Conservation (phyloP, 1,284 basidiomycete species). For the Butyriboletus appendiculatus region DNA sequence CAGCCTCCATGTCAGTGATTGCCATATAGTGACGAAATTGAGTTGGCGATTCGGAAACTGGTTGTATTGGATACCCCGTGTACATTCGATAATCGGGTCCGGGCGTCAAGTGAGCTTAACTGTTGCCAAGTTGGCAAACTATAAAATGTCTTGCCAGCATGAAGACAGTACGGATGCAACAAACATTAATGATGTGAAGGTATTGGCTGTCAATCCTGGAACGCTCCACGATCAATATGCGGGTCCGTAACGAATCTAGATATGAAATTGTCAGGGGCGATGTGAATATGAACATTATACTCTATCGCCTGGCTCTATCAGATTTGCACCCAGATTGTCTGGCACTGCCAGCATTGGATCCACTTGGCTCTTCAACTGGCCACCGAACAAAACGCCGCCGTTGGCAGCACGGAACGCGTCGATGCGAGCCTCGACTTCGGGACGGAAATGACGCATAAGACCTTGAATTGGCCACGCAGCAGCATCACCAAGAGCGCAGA, state of each 20-base stretch:
- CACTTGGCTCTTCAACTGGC: conserved; percentile 70
- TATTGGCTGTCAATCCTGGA: background rate
- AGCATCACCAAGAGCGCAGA: conserved; percentile 96
- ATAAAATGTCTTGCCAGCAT: background rate
- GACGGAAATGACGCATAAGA: conserved; percentile 95
- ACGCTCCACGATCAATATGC: background rate
- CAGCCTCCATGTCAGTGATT: background rate
- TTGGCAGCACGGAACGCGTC: conserved; percentile 75
- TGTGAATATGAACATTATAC: conserved; percentile 15
- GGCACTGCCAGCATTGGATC: conserved; percentile 78
- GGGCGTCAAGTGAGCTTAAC: background rate
- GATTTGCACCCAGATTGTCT: conserved; percentile 72
- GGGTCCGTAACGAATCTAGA: background rate
- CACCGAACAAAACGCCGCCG: conserved; percentile 90
- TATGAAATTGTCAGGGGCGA: conserved; percentile 1
- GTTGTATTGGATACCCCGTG: background rate
- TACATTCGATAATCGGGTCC: background rate
- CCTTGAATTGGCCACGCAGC: conserved; percentile 99
- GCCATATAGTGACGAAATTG: background rate
- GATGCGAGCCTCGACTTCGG: conserved; percentile 89
- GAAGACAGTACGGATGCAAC: background rate
- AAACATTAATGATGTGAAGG: background rate
- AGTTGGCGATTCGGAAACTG: background rate
- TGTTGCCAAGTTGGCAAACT: background rate
- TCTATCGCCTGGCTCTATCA: conserved; percentile 41